Evolutionary conservation across 768 basidiomycete species (phyloP), one percentile per base, ranked within the genome.

Genomic region (Ramaria sp.): DNA sequence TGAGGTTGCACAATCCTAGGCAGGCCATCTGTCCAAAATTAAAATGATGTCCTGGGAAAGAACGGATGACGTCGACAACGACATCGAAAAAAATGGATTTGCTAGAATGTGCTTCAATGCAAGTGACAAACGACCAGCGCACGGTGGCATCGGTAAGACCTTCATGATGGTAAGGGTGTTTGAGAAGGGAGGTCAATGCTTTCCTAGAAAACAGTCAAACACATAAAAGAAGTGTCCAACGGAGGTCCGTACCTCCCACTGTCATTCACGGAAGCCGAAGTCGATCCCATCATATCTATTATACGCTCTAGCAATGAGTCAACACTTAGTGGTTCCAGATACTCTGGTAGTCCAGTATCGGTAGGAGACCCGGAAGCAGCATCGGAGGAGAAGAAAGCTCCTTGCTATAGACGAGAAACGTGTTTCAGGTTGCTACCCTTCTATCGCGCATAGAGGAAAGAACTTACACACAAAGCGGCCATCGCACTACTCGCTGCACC

Each of bases 401-500:
- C 91, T 73, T 81, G 80, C 91, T 95, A 65, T 19, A 37, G 9
- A 37, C 34, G 42, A 43, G 9, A 43, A 1, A 17, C 17, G 17
- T 2, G 3, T n/a, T 43, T 43, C n/a, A n/a, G 11, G 42, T 41
- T n/a, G n/a, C 5, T 27, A 2, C 27, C 12, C 13, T 41, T 9
- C 39, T 43, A 43, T 43, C 17, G 42, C 7, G 22, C 46, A 48
- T 27, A 50, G 33, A 3, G n/a, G 10, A 57, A n/a, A 33, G 4
- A 41, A 83, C 92, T 72, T 63, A 95, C 92, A 65, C 87, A 88
- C 59, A 95, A 77, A 9, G 90, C 81, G n/a, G 89, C 82, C 71
- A 95, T 72, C 3, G 93, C 89, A 39, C 90, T 85, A n/a, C 86
- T 78, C 17, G 92, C 86, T 15, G 92, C 90, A 63, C 83, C 75